Conservation (phyloP, 2,329 filamentous ascomycete species). For the Colletotrichum tanaceti region DNA sequence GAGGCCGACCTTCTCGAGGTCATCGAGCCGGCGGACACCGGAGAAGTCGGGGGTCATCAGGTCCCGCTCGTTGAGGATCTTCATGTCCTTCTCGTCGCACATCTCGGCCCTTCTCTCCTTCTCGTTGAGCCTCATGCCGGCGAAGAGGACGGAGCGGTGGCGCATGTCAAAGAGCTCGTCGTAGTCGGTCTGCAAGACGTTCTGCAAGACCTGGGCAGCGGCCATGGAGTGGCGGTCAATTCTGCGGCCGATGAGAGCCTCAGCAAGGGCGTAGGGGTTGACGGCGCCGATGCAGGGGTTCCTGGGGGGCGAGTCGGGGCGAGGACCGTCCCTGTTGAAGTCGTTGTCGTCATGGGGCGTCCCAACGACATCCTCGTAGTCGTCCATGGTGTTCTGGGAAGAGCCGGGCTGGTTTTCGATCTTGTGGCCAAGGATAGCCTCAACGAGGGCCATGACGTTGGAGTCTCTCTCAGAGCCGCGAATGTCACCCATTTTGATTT, state of each 20-base stretch:
- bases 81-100: slow-evolving; percentile 53
- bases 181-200: slow-evolving; percentile 59
- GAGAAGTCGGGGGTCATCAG: slow-evolving; percentile 58
- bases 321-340: slow-evolving; percentile 43
- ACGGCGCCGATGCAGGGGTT: slow-evolving; percentile 54
- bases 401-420: slow-evolving; percentile 45
- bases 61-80: slow-evolving; percentile 56
- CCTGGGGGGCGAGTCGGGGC: slow-evolving; percentile 53
- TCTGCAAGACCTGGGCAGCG: slow-evolving; percentile 52
- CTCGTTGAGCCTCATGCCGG: slow-evolving; percentile 55
- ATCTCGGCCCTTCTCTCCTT: slow-evolving; percentile 52
- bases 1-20: slow-evolving; percentile 55
- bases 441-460: slow-evolving; percentile 48
- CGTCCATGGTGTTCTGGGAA: slow-evolving; percentile 46
- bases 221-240: slow-evolving; percentile 52
- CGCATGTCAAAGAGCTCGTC: slow-evolving; percentile 61
- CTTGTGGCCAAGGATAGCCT: slow-evolving; percentile 53
- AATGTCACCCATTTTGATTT: slow-evolving; percentile 39
- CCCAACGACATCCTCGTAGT: slow-evolving; percentile 51
- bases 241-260: slow-evolving; percentile 56
- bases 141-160: slow-evolving; percentile 56
- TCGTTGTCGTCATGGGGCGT: slow-evolving; percentile 44
- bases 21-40: slow-evolving; percentile 51
- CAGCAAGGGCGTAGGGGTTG: slow-evolving; percentile 59
- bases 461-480: slow-evolving; percentile 35